These are phyloP conservation scores for Platanthera guangdongensis DNA, from an alignment of 106 monocot species.

Conservation along the genomic window DNA sequence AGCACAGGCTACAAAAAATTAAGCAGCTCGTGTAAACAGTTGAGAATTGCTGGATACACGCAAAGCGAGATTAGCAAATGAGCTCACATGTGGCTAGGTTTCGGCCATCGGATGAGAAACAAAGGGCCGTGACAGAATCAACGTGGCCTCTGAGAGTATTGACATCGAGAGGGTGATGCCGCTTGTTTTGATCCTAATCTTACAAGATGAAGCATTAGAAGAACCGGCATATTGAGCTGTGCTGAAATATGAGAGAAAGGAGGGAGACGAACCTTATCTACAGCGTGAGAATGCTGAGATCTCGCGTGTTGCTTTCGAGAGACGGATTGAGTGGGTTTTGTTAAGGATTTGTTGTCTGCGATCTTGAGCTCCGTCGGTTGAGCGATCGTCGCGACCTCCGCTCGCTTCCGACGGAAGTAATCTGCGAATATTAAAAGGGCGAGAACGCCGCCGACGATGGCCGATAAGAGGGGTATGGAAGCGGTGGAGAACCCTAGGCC, in stretches of 20 bases:
- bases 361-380: slow-evolving; percentile 12
- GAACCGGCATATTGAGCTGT: neutral
- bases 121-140: slow-evolving; percentile 62
- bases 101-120: slow-evolving; percentile 72
- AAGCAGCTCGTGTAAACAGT: neutral
- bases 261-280: slow-evolving; percentile 44
- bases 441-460: slow-evolving; percentile 48
- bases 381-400: slow-evolving; percentile 63
- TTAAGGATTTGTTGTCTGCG: slow-evolving; percentile 8
- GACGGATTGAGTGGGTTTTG: slow-evolving; percentile 11
- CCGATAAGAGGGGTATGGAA: slow-evolving; percentile 55
- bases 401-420: slow-evolving; percentile 75
- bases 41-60: no score
- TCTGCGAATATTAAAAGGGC: slow-evolving; percentile 70
- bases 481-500: slow-evolving; percentile 27
- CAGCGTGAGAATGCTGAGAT: slow-evolving; percentile 29
- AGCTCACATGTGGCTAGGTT: slow-evolving; percentile 71
- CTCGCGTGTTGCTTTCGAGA: slow-evolving; percentile 26
- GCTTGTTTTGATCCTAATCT: slow-evolving; percentile 50
- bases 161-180: slow-evolving; percentile 76
- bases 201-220: slow-evolving; percentile 3
- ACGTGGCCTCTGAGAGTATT: slow-evolving; percentile 88
- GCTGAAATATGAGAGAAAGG: neutral
- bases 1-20: slow-evolving; percentile 53
- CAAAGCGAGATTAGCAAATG: neutral